phyloP scores from a whole-genome alignment of 148 eudicot genomes.

The Vaccinium corymbosum region DNA sequence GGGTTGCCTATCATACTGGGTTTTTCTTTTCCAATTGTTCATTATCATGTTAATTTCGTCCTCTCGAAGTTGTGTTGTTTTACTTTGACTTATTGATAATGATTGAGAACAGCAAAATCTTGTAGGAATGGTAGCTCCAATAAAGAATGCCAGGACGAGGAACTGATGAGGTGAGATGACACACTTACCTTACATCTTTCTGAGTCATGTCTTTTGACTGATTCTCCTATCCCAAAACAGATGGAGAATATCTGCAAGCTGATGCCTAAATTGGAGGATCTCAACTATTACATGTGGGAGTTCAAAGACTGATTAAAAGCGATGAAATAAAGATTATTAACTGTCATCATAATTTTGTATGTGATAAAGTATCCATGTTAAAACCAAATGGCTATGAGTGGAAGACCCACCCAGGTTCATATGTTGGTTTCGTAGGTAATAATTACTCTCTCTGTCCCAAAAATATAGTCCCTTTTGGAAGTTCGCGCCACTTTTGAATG shows the following conservation, averaged over 20 bases:
- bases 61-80: neutral
- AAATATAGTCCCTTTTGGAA: too few species aligned
- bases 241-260: neutral
- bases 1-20: neutral
- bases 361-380: neutral
- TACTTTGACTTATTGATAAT: neutral
- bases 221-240: neutral
- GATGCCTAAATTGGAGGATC: neutral
- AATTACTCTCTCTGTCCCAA: neutral
- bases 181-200: neutral
- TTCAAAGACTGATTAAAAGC: neutral
- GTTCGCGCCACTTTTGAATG: too few species aligned
- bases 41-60: neutral
- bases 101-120: slow-evolving; percentile 10
- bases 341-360: neutral
- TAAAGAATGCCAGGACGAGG: slow-evolving; percentile 45
- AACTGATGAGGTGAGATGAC: slow-evolving; percentile 60
- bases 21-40: neutral
- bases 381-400: neutral
- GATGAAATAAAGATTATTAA: neutral
- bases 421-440: neutral
- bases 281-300: neutral
- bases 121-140: slow-evolving; percentile 44
- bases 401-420: neutral
- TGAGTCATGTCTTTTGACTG: neutral